Evolutionary conservation across 108 stramenopile genomes (phyloP), one percentile per base, ranked within the genome.

Genomic region (Conticribra guillardii): DNA sequence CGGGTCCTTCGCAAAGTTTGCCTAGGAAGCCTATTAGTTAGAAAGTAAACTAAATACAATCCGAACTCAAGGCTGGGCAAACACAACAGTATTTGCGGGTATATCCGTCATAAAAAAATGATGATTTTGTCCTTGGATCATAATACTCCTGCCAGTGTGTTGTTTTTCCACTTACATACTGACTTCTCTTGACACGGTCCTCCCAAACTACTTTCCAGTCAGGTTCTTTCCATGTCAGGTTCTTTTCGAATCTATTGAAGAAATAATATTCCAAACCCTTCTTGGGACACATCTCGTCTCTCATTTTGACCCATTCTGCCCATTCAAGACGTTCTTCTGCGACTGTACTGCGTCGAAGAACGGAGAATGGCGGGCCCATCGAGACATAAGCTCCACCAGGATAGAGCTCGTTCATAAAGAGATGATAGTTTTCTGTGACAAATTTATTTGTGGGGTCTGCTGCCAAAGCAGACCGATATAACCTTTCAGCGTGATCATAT

Each of bases 401-500:
- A 73, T 84, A 79, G 8, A 76, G 62, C 31, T 86, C 71, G 27
- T 64, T 50, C 27, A 63, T 58, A 54, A 84, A 82, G 26, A 69
- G 67, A 17, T 52, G 63, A 52, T 78, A 84, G 54, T 86, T 86
- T 41, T 82, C 81, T 15, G 73, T 54, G 54, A 83, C 72, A 22
- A 64, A 55, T 41, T n/a, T 60, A 52, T 86, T 71, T 19, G 67
- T 81, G 15, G 76, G 67, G 29, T 80, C 81, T 9, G 79, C 34
- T 33, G 75, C 60, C 44, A 86, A 51, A 19, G 85, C 83, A 51
- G 79, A 65, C 21, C 79, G 80, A 41, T 81, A 86, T 49, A 84
- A 74, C 64, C 74, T 82, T 73, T 86, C 85, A 0, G 85, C 83
- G 27, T 54, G 63, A 55, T 84, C 80, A 50, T 74, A 82, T 45